These are phyloP conservation scores for Entomophthora muscae DNA, from an alignment of 371 early-diverging fungal genomes.

Conservation along the genomic window DNA sequence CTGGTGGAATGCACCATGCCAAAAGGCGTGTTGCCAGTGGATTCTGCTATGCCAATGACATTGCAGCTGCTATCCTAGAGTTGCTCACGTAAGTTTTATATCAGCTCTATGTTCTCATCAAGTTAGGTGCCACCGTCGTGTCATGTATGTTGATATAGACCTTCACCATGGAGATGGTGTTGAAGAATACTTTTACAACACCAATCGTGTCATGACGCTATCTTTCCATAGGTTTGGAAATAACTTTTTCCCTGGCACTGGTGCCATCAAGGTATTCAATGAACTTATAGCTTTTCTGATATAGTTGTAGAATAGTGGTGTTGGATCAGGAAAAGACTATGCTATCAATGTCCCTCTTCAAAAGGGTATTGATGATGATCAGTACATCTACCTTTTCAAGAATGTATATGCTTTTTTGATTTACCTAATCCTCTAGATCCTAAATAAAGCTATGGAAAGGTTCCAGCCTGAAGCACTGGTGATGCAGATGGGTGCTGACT, in stretches of 20 bases:
- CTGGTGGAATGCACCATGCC: too few relatives aligned
- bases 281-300: too few relatives aligned
- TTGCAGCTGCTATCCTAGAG: too few relatives aligned
- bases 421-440: too few relatives aligned
- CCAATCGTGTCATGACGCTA: conserved; percentile 97
- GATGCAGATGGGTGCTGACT: conserved; percentile 99
- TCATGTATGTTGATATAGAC: too few relatives aligned
- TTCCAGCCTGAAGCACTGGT: conserved; percentile 89
- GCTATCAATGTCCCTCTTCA: conserved; percentile 96
- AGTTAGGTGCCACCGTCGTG: conserved; percentile 72
- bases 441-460: conserved; percentile 53
- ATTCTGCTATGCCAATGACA: too few relatives aligned
- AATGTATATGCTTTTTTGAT: too few relatives aligned
- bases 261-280: conserved; percentile 55
- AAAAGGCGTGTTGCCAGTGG: too few relatives aligned
- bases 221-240: conserved; percentile 98
- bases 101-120: too few relatives aligned
- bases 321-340: conserved; percentile 76
- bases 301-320: conserved; percentile 48
- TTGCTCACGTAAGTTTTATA: too few relatives aligned
- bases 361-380: conserved; percentile 95
- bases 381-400: too few relatives aligned
- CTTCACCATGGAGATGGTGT: conserved; percentile 99
- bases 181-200: conserved; percentile 97
- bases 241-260: conserved; percentile 97